Evolutionary conservation across 768 basidiomycete genomes (phyloP).

Genomic region (Tulasnella sp.): DNA sequence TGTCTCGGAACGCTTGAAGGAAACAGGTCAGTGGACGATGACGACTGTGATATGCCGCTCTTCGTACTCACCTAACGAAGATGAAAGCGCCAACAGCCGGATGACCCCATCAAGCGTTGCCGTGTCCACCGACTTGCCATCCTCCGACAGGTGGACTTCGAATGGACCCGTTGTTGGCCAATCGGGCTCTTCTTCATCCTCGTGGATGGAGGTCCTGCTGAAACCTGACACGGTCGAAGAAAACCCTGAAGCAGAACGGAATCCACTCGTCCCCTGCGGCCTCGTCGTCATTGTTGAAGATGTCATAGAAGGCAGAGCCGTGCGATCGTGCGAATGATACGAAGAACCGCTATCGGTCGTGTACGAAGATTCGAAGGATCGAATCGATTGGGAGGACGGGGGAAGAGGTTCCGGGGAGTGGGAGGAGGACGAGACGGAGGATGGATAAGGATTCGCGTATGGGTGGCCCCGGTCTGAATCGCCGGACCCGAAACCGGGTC

Average conservation of each 20-base stretch:
- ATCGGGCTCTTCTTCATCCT: constrained; percentile 10
- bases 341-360: background rate
- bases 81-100: constrained; percentile 41
- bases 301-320: background rate
- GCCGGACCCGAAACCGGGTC: background rate
- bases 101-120: constrained; percentile 48
- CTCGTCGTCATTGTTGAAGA: background rate
- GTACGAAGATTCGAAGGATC: constrained; percentile 22
- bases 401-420: constrained; percentile 2
- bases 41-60: background rate
- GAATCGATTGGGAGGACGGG: background rate
- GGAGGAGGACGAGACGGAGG: background rate
- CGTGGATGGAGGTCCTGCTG: background rate
- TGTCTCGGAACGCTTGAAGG: constrained; percentile 37
- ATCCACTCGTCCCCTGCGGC: background rate
- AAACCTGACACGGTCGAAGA: background rate
- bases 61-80: constrained; percentile 28
- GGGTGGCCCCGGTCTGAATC: background rate
- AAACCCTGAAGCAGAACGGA: background rate
- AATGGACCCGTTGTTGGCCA: constrained; percentile 5
- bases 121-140: constrained; percentile 36
- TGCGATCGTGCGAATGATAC: background rate
- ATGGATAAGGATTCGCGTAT: background rate
- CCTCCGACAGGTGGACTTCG: constrained; percentile 17
- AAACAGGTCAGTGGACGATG: background rate